Evolutionary conservation across 495 filamentous ascomycete species (phyloP).

Genomic region (Xylaria curta): DNA sequence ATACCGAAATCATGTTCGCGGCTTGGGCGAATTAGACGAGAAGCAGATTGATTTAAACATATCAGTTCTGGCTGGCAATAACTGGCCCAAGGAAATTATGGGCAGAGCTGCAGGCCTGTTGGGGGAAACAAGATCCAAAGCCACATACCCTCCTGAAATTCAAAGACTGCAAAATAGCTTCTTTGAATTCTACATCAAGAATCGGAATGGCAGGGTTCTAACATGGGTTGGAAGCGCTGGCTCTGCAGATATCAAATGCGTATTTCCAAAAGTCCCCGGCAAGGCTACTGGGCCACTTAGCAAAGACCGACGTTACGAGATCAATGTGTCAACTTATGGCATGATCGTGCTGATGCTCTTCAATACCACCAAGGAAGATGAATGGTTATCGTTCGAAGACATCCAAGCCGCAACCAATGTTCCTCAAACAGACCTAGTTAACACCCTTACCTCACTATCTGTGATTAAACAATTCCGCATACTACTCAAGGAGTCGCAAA

Average conservation of each 20-base stretch:
- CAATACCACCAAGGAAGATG: constrained; percentile 73
- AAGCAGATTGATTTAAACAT: constrained; percentile 79
- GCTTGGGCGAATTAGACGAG: constrained; percentile 67
- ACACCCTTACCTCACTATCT: constrained; percentile 83
- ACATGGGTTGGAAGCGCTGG: constrained; percentile 78
- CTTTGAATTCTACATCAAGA: constrained; percentile 85
- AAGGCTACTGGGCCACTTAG: constrained; percentile 66
- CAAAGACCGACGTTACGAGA: constrained; percentile 80
- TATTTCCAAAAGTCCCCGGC: constrained; percentile 70
- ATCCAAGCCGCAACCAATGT: constrained; percentile 86
- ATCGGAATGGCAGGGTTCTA: constrained; percentile 84
- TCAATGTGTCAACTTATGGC: constrained; percentile 91
- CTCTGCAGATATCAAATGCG: constrained; percentile 82
- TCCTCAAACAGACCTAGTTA: constrained; percentile 74
- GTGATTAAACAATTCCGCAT: constrained; percentile 86
- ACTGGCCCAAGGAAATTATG: constrained; percentile 92
- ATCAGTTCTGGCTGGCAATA: constrained; percentile 87
- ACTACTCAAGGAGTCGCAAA: constrained; percentile 81
- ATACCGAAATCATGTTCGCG: constrained; percentile 72
- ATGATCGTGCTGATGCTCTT: constrained; percentile 92
- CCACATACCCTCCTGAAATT: constrained; percentile 77
- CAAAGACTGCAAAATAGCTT: constrained; percentile 83
- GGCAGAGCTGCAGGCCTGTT: constrained; percentile 45
- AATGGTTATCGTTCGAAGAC: constrained; percentile 78
- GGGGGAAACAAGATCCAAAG: constrained; percentile 60